Evolutionary conservation across 352 stramenopile species (phyloP).

Genomic region (Globisporangium nunn): DNA sequence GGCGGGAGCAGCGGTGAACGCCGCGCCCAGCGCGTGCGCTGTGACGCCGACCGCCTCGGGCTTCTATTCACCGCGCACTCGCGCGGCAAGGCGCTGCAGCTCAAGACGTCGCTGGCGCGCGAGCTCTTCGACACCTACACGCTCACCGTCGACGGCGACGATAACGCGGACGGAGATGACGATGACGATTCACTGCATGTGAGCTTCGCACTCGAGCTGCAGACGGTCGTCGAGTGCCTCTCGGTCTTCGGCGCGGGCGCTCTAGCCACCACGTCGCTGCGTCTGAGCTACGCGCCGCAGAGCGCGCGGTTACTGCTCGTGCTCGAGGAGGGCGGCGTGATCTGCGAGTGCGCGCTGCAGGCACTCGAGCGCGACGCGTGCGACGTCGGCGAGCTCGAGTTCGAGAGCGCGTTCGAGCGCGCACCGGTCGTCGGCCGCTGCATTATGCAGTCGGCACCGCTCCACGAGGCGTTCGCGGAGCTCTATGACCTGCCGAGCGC

Average conservation of each 20-base stretch:
- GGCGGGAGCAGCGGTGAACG: too few species aligned
- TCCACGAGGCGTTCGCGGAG: conserved; percentile 77
- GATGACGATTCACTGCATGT: conserved; percentile 32
- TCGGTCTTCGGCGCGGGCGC: conserved; percentile 68
- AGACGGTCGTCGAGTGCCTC: conserved; percentile 68
- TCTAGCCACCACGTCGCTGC: conserved; percentile 65
- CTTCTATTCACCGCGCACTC: conserved; percentile 75
- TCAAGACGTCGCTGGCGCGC: conserved; percentile 74
- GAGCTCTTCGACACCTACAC: conserved; percentile 73
- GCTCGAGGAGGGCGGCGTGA: conserved; percentile 77
- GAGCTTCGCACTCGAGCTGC: conserved; percentile 72
- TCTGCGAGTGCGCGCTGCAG: conserved; percentile 82
- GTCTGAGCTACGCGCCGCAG: conserved; percentile 60
- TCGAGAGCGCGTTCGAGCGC: conserved; percentile 73
- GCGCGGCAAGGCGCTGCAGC: conserved; percentile 82
- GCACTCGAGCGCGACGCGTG: conserved; percentile 71
- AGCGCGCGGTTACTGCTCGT: conserved; percentile 57
- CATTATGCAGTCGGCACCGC: conserved; percentile 77
- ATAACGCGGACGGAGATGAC: conserved; percentile 9
- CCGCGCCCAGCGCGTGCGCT: conserved; percentile 51
- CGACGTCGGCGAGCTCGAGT: conserved; percentile 63
- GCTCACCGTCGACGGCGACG: conserved; percentile 17
- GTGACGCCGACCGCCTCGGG: conserved; percentile 55
- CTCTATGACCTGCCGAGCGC: conserved; percentile 80
- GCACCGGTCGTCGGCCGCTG: conserved; percentile 66